Evolutionary conservation across 2,329 filamentous ascomycete species (phyloP), one percentile per base, ranked within the genome.

Genomic region (Aspergillus flavus): DNA sequence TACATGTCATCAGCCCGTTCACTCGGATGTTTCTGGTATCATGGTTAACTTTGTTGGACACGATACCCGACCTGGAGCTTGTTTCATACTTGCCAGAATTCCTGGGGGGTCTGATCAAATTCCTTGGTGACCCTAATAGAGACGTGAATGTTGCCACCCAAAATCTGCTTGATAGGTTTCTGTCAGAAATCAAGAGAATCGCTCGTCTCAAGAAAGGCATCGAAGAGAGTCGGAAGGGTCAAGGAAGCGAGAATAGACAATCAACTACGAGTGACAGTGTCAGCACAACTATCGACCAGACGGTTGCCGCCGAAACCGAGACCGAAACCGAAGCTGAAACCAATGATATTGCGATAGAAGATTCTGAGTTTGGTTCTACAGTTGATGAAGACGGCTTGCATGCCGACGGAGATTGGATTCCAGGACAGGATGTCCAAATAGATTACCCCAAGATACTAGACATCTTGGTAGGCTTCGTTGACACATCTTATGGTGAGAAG

Each of bases 101-200:
- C 72, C 83, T 99, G 1, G 91, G 89, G 30, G 95, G 94, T 0
- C 81, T 99, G 48, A 88, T 99, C 70, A 94, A 91, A 72, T 99
- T 98, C 70, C 85, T 99, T 12, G 94, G 93, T 66, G 95, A 97
- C 71, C 89, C 91, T 14, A 97, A 97, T 74, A 84, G 88, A 55
- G 95, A 99, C 76, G 95, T 99, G n/a, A 92, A 97, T 72, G 93
- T 94, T 59, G 91, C 93, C 46, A 98, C 95, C 0, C 94, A 97
- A 75, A 87, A 87, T 30, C 92, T 93, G 55, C 81, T 99, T 26
- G 94, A 98, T 76, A 90, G 92, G 67, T 98, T 99, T 71, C 81
- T 99, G 21, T 88, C 86, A 57, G 95, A 99, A 78, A 98, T 99
- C 73, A 96, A 94, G 79, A 91, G 94, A 68, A 98, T 99, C 64